Base-by-base conservation (phyloP, 352 stramenopile species). In the Phytopythium mirpurense region DNA sequence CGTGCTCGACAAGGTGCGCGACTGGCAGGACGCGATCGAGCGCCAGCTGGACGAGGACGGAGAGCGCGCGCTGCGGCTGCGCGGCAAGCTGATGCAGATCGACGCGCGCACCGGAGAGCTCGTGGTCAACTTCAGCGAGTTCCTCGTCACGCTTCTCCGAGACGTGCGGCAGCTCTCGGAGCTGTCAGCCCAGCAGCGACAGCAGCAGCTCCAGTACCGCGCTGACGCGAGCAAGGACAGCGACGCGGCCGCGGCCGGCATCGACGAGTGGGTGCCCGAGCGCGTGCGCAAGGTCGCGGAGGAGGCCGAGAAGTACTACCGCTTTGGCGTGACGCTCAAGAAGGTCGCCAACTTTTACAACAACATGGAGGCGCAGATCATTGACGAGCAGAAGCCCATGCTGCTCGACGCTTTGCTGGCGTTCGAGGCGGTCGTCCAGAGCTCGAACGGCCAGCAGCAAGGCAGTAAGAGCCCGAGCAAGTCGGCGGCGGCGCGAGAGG, bases 311-410 rank as follows among this genome's bases (percentile, higher is more conserved):
- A 93, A 92, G 54, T 97, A 95, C 76, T 97, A 97, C 62, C 87
- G 90, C 18, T 97, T 96, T 61, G 93, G 89, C 15, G 90, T 98
- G 10, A 93, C 91, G 49, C 71, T 98, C 19, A 97, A 98, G 59
- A 98, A 98, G 63, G 88, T 97, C 8, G 90, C 95, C 2, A 98
- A 97, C 54, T 98, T 98, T 60, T 98, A 98, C 83, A 98, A 98
- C 75, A 96, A 85, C 54, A 95, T 98, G 59, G 90, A 96, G 26
- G 81, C 78, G 9, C 80, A 97, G 53, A 98, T 98, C 62, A 97
- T 98, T 26, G 76, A 92, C 11, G 82, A 90, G 51, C 93, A 98
- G 72, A 97, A 97, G 55, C 83, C 90, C 3, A 97, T 98, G 88
- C 74, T 98, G 18, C 65, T 98, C 3, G 87, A 97, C 44, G 88